Conservation (phyloP, 352 stramenopile species). For the Phytophthora litchii region DNA sequence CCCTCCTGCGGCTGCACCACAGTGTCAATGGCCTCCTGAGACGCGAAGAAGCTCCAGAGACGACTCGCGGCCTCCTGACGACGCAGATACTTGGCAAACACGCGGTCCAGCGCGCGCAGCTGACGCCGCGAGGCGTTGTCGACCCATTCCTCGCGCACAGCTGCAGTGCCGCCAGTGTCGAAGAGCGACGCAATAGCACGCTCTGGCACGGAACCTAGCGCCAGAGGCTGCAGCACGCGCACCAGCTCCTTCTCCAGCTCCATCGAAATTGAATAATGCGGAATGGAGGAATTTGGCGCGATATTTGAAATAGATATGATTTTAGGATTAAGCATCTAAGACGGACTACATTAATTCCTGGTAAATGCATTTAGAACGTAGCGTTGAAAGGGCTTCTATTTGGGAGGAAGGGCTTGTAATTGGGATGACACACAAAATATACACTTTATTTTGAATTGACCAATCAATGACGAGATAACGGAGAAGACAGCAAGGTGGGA, state of each 20-base stretch:
- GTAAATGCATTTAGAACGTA: too few relatives aligned
- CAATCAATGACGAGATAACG: too few relatives aligned
- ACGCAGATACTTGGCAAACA: conserved; percentile 61
- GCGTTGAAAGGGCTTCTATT: too few relatives aligned
- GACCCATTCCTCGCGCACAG: conserved; percentile 38
- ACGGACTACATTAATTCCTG: too few relatives aligned
- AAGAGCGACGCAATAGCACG: conserved; percentile 64
- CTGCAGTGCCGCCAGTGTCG: conserved; percentile 67
- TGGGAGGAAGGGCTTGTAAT: too few relatives aligned
- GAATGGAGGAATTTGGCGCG: conserved; percentile 17
- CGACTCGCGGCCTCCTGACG: conserved; percentile 30
- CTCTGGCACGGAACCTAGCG: conserved; percentile 57
- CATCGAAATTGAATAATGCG: conserved; percentile 13
- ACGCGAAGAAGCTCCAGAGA: conserved; percentile 71
- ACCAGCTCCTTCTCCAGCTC: conserved; percentile 67
- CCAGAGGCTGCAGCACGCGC: conserved; percentile 60
- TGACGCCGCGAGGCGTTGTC: conserved; percentile 47
- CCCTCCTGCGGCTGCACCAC: conserved; percentile 42
- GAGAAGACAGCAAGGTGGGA: too few relatives aligned
- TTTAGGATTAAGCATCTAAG: too few relatives aligned
- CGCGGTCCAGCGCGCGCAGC: conserved; percentile 55
- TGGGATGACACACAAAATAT: too few relatives aligned
- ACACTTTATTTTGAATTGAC: too few relatives aligned
- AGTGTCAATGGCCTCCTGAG: conserved; percentile 44
- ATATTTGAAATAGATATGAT: conserved; percentile 13